Conservation (phyloP, 2,329 filamentous ascomycete species). For the Achaetomium macrosporum region DNA sequence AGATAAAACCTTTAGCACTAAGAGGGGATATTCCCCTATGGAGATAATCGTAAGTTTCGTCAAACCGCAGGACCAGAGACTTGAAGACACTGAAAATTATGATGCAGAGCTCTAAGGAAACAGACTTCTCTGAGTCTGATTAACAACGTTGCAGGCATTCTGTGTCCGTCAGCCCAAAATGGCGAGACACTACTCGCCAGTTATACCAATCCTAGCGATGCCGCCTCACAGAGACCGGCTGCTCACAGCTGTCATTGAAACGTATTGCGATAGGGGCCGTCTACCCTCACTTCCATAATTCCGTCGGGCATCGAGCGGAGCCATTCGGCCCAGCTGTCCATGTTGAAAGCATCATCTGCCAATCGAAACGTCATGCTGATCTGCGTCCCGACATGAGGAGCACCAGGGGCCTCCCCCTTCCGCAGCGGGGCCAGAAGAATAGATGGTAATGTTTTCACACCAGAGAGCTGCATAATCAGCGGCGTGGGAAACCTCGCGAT, state of each 20-base stretch:
- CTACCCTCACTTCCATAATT: constrained; percentile 50
- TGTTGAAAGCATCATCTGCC: constrained; percentile 45
- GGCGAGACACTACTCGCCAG: constrained; percentile 3
- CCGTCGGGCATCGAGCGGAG: constrained; percentile 53
- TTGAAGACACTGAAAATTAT: too few relatives aligned
- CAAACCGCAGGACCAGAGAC: too few relatives aligned
- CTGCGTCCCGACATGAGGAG: constrained; percentile 39
- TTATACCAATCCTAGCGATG: not conserved
- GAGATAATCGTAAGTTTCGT: too few relatives aligned
- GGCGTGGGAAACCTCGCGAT: constrained; percentile 48
- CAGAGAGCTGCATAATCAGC: constrained; percentile 50
- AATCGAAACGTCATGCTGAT: constrained; percentile 48
- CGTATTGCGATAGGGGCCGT: constrained; percentile 41
- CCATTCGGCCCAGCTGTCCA: constrained; percentile 54
- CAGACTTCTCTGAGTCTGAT: not conserved
- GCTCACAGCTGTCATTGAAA: constrained; percentile 31
- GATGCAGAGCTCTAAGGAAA: not conserved
- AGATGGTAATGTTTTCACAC: constrained; percentile 48
- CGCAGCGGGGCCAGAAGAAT: constrained; percentile 50
- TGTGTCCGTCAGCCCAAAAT: constrained; percentile 1
- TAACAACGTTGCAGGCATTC: constrained; percentile 7
- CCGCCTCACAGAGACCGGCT: not conserved
- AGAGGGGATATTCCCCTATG: too few relatives aligned
- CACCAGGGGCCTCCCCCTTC: constrained; percentile 32
- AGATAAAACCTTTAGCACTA: too few relatives aligned